phyloP scores from a whole-genome alignment of 2,329 filamentous ascomycete species.

The Lecanoromycetidae sp. region DNA sequence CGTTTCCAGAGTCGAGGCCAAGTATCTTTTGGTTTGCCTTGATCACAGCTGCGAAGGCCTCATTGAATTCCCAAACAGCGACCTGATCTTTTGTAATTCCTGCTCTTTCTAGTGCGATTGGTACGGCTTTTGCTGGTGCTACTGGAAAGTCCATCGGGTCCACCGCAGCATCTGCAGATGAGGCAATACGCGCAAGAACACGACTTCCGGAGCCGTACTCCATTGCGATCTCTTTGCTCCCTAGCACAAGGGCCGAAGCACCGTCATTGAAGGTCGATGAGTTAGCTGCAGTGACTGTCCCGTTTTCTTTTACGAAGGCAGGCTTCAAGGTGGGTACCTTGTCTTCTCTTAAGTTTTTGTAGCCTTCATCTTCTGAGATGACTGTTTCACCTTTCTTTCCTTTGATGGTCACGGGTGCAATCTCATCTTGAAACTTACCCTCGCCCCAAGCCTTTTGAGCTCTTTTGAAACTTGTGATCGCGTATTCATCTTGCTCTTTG shows the following conservation, averaged over 20 bases:
- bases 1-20: constrained; percentile 61
- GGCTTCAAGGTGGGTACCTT: constrained; percentile 81
- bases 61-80: constrained; percentile 95
- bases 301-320: constrained; percentile 76
- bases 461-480: constrained; percentile 77
- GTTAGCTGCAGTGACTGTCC: constrained; percentile 89
- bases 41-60: constrained; percentile 92
- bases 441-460: constrained; percentile 81
- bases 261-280: constrained; percentile 91
- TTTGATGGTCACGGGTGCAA: constrained; percentile 76
- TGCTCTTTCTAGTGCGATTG: constrained; percentile 74
- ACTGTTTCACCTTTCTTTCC: constrained; percentile 71
- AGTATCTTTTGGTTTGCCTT: constrained; percentile 71
- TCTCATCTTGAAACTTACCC: constrained; percentile 75
- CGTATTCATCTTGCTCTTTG: constrained; percentile 82
- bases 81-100: constrained; percentile 88
- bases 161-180: constrained; percentile 78
- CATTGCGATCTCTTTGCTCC: constrained; percentile 65
- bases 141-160: constrained; percentile 90
- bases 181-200: constrained; percentile 75
- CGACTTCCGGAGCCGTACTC: constrained; percentile 66
- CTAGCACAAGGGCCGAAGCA: constrained; percentile 77
- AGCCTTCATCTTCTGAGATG: constrained; percentile 77
- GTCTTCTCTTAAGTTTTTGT: constrained; percentile 71
- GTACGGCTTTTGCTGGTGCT: constrained; percentile 83